Base-by-base conservation (phyloP, 2,329 filamentous ascomycete species). In the Clonostachys chloroleuca region DNA sequence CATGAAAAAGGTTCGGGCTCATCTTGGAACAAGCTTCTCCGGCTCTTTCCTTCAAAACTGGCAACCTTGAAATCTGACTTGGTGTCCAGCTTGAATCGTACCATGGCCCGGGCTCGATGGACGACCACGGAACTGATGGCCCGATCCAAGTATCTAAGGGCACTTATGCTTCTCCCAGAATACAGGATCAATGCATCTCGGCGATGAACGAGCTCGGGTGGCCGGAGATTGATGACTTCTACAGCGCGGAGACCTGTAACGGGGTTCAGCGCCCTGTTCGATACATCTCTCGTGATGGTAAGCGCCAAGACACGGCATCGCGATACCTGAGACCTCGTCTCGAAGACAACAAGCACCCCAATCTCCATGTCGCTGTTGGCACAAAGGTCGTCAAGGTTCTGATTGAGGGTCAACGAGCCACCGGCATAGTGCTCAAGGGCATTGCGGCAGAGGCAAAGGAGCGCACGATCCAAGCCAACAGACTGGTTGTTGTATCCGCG, bases 291-390 rank as follows among this genome's bases (percentile, higher is more conserved):
- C 67, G 64, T 0, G 69, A 77, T 33, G 77, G 77, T 17, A 64
- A 63, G 44, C 70, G 78, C 18, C 76, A 79, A 56, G 78, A 82
- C 55, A 62, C 77, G 4, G 78, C 77, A 1, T 70, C 74, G 51
- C 55, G 65, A 30, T 81, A 77, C 49, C 54, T 83, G 9, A 78
- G 80, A 51, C 75, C 77, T 1, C 66, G 72, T 35, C 59, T 81
- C 0, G 63, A 74, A 45, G 66, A 68, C 47, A 56, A 70, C 5
- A 59, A 72, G 16, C 67, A 74, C 47, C 70, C 73, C 0, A 79
- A 80, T 45, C 66, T 84, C 1, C 74, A 81, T 46, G 69, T 83
- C 8, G 62, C 82, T 4, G 66, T 74, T 1, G 68, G 82, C 50
- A 70, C 74, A 12, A 76, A 76, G 48, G 79, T 84, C 4, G 63